Percentiles rank a stretch among this genome's conserved stretches.
phyloP scores from a whole-genome alignment of 208 protist species.

The Trypanosoma caninum region DNA sequence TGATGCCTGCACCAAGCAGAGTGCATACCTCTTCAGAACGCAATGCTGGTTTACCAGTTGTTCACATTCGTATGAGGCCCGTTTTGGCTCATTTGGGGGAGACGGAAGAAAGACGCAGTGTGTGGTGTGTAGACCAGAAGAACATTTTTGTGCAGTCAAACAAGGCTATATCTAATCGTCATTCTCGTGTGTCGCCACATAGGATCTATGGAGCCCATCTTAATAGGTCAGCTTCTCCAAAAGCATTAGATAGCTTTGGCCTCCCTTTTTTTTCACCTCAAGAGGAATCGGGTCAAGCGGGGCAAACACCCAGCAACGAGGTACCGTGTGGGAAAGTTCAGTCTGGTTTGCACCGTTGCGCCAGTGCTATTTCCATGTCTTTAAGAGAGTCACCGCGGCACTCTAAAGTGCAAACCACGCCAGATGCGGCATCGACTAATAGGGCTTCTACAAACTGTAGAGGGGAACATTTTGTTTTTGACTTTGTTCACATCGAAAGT shows the following conservation, averaged over 20 bases:
- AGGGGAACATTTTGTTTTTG: constrained; percentile 82
- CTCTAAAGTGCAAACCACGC: background rate
- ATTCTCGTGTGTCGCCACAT: background rate
- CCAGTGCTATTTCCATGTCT: too few species aligned
- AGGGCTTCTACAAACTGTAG: background rate
- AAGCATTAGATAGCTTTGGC: background rate
- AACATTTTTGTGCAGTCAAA: constrained; percentile 62
- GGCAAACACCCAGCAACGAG: too few species aligned
- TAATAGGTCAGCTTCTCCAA: background rate
- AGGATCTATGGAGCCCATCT: background rate
- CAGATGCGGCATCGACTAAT: background rate
- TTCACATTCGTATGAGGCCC: constrained; percentile 79
- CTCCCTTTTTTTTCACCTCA: background rate
- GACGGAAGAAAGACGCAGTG: constrained; percentile 40
- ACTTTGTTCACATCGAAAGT: constrained; percentile 82
- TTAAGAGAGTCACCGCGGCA: background rate
- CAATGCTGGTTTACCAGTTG: constrained; percentile 32
- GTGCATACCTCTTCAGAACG: background rate
- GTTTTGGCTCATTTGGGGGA: constrained; percentile 66
- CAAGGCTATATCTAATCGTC: background rate
- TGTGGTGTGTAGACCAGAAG: constrained; percentile 79
- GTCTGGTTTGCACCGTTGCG: too few species aligned
- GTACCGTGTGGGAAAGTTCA: too few species aligned
- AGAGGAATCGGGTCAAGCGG: background rate
- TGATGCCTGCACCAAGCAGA: background rate